Evolutionary conservation across 352 stramenopile genomes (phyloP).

Genomic region (Globisporangium parvum): DNA sequence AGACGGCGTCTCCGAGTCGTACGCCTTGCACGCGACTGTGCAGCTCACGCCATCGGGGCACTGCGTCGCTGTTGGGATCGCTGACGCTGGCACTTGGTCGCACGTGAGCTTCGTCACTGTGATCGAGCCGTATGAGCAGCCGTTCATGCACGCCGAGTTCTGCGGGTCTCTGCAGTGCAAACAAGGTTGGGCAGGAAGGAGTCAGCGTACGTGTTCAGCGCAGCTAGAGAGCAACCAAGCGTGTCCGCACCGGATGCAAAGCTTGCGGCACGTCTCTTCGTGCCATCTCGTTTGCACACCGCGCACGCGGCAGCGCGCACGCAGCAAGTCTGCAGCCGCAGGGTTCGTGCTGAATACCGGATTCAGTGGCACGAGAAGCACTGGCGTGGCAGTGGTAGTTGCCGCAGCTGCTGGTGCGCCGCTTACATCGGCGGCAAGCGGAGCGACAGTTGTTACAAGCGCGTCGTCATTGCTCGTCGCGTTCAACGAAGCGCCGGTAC

Average conservation of each 20-base stretch:
- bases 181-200: neutral
- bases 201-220: neutral
- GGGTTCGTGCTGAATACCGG: conserved; percentile 18
- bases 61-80: conserved; percentile 21
- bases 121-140: conserved; percentile 69
- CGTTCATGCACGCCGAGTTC: conserved; percentile 68
- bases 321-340: conserved; percentile 32
- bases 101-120: conserved; percentile 64
- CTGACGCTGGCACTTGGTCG: conserved; percentile 32
- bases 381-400: neutral
- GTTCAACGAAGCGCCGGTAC: neutral
- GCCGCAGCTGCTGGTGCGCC: conserved; percentile 6
- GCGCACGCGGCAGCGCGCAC: conserved; percentile 45
- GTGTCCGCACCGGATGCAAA: conserved; percentile 35
- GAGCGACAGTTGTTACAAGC: neutral
- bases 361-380: neutral
- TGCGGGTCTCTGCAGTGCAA: conserved; percentile 33
- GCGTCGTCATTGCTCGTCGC: neutral
- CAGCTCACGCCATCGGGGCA: conserved; percentile 63
- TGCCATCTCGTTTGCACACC: conserved; percentile 68
- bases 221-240: neutral
- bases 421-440: neutral
- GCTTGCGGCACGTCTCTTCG: conserved; percentile 62
- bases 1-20: conserved; percentile 45
- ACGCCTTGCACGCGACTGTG: conserved; percentile 45